Percentiles rank a stretch among this genome's conserved stretches.
phyloP scores from a whole-genome alignment of 2,329 filamentous ascomycete species.

The Apiospora aurea region DNA sequence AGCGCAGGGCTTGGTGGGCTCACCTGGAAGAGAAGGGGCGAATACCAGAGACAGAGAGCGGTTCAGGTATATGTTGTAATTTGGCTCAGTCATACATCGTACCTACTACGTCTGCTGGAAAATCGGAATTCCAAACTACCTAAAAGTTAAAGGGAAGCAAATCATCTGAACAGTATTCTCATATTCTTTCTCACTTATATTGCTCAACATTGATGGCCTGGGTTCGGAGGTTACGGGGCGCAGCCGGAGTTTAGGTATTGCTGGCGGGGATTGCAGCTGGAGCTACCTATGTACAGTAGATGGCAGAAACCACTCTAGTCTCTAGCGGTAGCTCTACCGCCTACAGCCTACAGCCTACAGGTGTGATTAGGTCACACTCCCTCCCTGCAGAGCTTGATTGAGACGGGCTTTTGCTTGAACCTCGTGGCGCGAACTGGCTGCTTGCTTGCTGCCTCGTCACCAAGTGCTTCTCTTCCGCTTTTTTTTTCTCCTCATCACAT shows the following conservation, averaged over 20 bases:
- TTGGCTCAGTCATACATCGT: background rate
- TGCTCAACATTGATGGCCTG: background rate
- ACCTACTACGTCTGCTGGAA: background rate
- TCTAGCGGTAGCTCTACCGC: background rate
- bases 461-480: constrained; percentile 2
- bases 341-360: background rate
- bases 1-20: constrained; percentile 27
- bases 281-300: too few relatives aligned
- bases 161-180: too few relatives aligned
- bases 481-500: constrained; percentile 17
- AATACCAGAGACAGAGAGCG: background rate
- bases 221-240: background rate
- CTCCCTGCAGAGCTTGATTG: background rate
- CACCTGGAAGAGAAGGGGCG: background rate
- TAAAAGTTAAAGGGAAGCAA: background rate
- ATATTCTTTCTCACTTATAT: background rate
- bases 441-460: background rate
- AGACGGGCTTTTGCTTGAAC: background rate
- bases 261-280: background rate
- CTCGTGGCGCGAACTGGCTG: background rate
- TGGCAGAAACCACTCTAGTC: background rate
- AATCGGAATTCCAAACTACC: background rate
- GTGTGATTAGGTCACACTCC: background rate
- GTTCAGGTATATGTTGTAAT: constrained; percentile 30
- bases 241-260: background rate